Conservation (phyloP, 306 rosid genomes). For the Oemleria cerasiformis region DNA sequence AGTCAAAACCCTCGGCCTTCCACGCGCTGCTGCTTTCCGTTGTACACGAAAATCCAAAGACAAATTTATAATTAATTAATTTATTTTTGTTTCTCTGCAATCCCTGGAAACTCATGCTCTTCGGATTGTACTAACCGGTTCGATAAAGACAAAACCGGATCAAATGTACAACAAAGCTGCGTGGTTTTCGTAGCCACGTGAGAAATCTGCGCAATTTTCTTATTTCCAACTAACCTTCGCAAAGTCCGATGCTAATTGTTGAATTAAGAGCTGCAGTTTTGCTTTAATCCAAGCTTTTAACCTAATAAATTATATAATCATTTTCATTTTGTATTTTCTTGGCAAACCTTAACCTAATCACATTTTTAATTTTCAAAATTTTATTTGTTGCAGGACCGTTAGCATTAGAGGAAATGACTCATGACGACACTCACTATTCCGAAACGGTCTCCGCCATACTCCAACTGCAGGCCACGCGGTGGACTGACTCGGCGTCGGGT, state of each 20-base stretch:
- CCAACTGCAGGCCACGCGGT: conserved; percentile 41
- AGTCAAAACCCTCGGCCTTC: background rate
- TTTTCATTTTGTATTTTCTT: background rate
- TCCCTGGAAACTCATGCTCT: background rate
- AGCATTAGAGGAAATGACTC: conserved; percentile 46
- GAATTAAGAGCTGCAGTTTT: background rate
- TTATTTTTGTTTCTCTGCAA: background rate
- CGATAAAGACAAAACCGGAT: background rate
- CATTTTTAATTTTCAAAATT: too few species aligned
- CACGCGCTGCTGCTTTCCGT: conserved; percentile 9
- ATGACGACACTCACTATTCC: conserved; percentile 79
- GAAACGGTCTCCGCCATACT: conserved; percentile 72
- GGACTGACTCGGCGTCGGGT: conserved; percentile 40
- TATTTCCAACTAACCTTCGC: background rate
- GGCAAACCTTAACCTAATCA: background rate
- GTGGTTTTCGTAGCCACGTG: background rate
- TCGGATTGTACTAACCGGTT: background rate
- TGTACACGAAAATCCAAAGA: background rate
- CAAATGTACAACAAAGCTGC: background rate
- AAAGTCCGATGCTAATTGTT: background rate
- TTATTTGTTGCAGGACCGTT: conserved; percentile 15
- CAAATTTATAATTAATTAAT: too few species aligned
- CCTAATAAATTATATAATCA: background rate
- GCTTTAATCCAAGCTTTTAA: background rate
- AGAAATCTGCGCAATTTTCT: background rate